Conservation (phyloP, 2,329 filamentous ascomycete species). For the Albifimbria verrucaria region DNA sequence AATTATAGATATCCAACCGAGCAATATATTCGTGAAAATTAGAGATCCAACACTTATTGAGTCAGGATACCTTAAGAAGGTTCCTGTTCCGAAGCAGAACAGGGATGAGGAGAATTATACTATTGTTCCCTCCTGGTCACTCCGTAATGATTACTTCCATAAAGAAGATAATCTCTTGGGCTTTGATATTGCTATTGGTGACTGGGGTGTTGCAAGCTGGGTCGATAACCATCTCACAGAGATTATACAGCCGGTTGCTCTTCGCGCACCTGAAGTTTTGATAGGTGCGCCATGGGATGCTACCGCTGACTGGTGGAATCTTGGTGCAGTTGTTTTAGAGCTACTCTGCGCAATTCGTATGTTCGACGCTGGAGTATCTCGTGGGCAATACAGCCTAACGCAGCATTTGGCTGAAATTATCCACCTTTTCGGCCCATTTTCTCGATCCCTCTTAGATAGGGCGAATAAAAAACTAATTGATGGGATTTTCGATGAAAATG, state of each 20-base stretch:
- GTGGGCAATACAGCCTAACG: slow-evolving; percentile 8
- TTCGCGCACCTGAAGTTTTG: slow-evolving; percentile 20
- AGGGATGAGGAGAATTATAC: slow-evolving; percentile 7
- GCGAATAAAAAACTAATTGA: slow-evolving; percentile 7
- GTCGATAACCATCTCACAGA: slow-evolving; percentile 13
- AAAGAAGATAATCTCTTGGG: slow-evolving; percentile 2
- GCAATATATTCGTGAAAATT: slow-evolving; percentile 19
- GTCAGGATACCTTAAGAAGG: slow-evolving; percentile 9
- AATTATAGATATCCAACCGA: slow-evolving; percentile 16
- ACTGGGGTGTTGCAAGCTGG: slow-evolving; percentile 19
- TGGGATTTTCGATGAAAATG: slow-evolving; percentile 8
- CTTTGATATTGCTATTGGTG: slow-evolving; percentile 12
- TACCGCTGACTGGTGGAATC: slow-evolving; percentile 17
- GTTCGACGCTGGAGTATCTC: slow-evolving; percentile 8
- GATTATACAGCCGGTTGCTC: slow-evolving; percentile 16
- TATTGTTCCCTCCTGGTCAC: slow-evolving; percentile 5
- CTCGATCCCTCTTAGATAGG: slow-evolving; percentile 8
- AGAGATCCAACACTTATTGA: slow-evolving; percentile 11
- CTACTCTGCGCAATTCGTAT: slow-evolving; percentile 12
- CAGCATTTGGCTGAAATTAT: slow-evolving; percentile 13
- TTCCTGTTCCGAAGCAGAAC: slow-evolving; percentile 8
- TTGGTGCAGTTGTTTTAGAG: slow-evolving; percentile 15
- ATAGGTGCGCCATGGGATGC: slow-evolving; percentile 16
- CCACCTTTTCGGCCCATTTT: slow-evolving; percentile 14
- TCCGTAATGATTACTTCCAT: slow-evolving; percentile 12